These are phyloP conservation scores for Albizia julibrissin DNA, from an alignment of 306 rosid genomes.

Conservation along the genomic window DNA sequence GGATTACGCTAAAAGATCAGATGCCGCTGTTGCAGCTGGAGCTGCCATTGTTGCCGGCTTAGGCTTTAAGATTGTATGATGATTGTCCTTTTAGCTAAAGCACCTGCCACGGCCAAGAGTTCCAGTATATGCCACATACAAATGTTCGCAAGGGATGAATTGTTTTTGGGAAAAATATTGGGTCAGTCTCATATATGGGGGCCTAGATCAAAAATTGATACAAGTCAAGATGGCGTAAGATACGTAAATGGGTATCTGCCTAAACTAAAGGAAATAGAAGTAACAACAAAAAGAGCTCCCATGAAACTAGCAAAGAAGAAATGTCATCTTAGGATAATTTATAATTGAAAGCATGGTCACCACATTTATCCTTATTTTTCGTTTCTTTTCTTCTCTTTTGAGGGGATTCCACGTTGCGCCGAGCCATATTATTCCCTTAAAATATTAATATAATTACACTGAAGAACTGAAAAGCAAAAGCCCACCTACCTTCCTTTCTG, in stretches of 20 bases:
- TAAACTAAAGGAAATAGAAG: not conserved
- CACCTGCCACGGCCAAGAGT: not conserved
- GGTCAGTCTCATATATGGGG: not conserved
- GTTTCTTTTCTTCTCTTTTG: too few relatives aligned
- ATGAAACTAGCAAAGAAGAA: not conserved
- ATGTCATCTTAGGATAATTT: not conserved
- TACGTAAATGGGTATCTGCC: not conserved
- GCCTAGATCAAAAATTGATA: too few relatives aligned
- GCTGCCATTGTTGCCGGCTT: slow-evolving; percentile 87
- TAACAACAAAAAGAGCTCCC: not conserved
- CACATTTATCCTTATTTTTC: not conserved
- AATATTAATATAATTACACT: too few relatives aligned
- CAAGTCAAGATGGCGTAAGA: slow-evolving; percentile 22
- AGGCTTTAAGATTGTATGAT: not conserved
- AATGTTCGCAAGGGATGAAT: not conserved
- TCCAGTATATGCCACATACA: not conserved
- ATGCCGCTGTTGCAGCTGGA: slow-evolving; percentile 87
- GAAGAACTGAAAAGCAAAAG: too few relatives aligned
- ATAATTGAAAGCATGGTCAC: not conserved
- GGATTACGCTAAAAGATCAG: slow-evolving; percentile 56
- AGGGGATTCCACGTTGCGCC: not conserved
- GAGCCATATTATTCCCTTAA: too few relatives aligned
- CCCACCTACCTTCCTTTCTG: too few relatives aligned
- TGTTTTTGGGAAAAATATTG: not conserved
- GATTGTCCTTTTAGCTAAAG: not conserved